A percentile compares a stretch with the other conserved stretches of the same genome.
Evolutionary conservation across 176 grass and related monocot genomes (phyloP).

Genomic region (Bothriochloa decipiens): DNA sequence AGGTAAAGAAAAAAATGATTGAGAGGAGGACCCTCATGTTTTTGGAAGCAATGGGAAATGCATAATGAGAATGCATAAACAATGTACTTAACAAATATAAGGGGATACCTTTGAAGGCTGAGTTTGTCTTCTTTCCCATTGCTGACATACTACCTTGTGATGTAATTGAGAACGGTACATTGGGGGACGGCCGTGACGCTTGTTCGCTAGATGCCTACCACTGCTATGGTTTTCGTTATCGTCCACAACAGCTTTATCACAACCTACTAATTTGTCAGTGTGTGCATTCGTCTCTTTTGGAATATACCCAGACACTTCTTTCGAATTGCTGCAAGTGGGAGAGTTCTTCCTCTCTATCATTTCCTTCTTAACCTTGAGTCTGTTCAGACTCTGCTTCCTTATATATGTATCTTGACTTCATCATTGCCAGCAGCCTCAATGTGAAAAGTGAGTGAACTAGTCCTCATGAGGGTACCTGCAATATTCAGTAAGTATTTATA

Average conservation of each 20-base stretch:
- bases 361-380: constrained; percentile 67
- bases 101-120: constrained; percentile 47
- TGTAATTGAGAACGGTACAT: constrained; percentile 21
- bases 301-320: constrained; percentile 36
- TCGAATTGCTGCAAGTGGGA: constrained; percentile 5
- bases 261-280: constrained; percentile 23
- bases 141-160: constrained; percentile 29
- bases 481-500: neutral
- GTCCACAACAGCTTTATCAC: neutral
- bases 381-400: constrained; percentile 60
- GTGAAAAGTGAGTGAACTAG: constrained; percentile 60
- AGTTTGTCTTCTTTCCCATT: too few relatives aligned
- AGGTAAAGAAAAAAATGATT: too few relatives aligned
- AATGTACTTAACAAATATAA: constrained; percentile 3
- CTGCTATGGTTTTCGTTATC: neutral
- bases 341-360: constrained; percentile 58
- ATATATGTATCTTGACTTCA: constrained; percentile 54
- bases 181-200: neutral
- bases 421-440: constrained; percentile 35
- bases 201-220: neutral
- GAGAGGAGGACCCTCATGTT: neutral
- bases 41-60: neutral
- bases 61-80: neutral
- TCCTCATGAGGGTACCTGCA: constrained; percentile 26
- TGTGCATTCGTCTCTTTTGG: constrained; percentile 34